Base-by-base conservation (phyloP, 2,329 filamentous ascomycete species). In the Aspergillus nomiae region DNA sequence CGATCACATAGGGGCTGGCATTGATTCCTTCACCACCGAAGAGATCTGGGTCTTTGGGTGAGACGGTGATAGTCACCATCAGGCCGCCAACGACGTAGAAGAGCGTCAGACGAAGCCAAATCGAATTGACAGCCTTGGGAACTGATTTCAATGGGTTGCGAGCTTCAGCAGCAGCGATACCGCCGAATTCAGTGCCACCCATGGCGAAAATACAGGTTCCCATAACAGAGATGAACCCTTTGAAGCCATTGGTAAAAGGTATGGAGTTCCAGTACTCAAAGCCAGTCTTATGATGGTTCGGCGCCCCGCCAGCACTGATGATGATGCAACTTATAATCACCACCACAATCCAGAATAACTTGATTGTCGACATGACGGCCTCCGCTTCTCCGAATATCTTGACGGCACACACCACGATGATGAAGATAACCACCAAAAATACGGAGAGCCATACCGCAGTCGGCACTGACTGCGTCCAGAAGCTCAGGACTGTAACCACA, bases 1-100 rank as follows among this genome's bases (percentile, higher is more conserved):
- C 85, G 67, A 91, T 86, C 63, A 91, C 89, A 70, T 91, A 90
- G 0, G 89, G 90, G 0, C 86, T 88, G 8, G 84, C 83, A 45
- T 78, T 78, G 53, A 80, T 78, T 19, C 71, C 73, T 21, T 69
- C 71, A n/a, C 77, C 77, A 51, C 77, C 76, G 32, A 84, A 71
- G 6, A 84, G 76, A 7, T 74, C 74, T 0, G 68, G 46, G 34
- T 81, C 77, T 60, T 77, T 70, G 50, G 76, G 78, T 2, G 76
- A 74, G 7, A 84, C 77, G 21, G 84, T 75, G 43, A 84, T 74
- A 28, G 81, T 81, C 45, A 84, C 74, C 32, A 84, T 75, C 50
- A 80, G 73, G 10, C 83, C 75, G 41, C 75, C 76, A 34, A 84
- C 72, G 28, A 84, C 75, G 67, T 84, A 84, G 72, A 84, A 84